Conservation (phyloP, 73 alveolate species). For the Tetrahymena borealis region DNA sequence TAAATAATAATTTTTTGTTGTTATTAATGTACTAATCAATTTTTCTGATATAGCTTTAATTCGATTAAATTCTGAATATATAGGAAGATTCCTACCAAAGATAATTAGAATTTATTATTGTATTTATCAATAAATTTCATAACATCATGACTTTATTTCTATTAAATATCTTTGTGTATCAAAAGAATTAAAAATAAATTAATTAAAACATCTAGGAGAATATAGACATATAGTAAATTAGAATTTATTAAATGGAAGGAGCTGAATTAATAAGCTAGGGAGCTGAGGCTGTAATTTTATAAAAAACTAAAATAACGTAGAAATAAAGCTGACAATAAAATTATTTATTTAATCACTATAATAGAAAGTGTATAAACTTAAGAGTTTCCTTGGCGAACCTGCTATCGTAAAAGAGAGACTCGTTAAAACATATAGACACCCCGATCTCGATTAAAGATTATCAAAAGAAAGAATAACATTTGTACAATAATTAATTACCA, state of each 20-base stretch:
- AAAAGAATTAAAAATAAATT: background rate
- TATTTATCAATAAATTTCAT: too few species aligned
- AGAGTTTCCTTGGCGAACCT: background rate
- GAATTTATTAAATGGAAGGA: background rate
- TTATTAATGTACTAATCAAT: too few species aligned
- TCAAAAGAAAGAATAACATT: background rate
- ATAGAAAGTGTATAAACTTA: background rate
- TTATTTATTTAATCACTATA: too few species aligned
- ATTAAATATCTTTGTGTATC: too few species aligned
- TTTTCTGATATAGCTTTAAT: too few species aligned
- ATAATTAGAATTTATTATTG: too few species aligned
- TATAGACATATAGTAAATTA: background rate
- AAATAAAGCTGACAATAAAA: too few species aligned
- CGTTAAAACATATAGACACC: background rate
- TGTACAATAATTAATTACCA: too few species aligned
- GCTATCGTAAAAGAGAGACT: background rate
- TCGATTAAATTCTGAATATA: too few species aligned
- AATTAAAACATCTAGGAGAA: background rate
- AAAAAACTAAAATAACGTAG: background rate
- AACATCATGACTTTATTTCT: too few species aligned
- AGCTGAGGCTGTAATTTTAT: background rate
- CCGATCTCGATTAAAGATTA: background rate
- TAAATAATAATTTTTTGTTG: too few species aligned
- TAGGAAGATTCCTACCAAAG: too few species aligned
- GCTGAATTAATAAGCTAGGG: background rate